Evolutionary conservation across 2,329 filamentous ascomycete genomes (phyloP).

Genomic region (Emmonsiellopsis sp.): DNA sequence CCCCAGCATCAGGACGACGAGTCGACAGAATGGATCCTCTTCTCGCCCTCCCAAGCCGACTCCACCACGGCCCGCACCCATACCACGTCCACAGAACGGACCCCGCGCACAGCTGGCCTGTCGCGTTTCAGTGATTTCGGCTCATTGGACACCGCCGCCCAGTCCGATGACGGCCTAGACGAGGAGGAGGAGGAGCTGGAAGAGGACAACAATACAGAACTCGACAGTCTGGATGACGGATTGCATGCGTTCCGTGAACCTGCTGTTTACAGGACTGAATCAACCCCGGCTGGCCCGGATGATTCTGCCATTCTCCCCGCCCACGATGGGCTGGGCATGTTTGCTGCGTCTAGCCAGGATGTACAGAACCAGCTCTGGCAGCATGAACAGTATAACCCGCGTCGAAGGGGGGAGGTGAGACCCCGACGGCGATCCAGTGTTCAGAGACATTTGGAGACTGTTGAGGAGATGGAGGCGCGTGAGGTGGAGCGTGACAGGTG

Average conservation of each 20-base stretch:
- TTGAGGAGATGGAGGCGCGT: conserved; percentile 49
- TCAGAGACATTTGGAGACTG: conserved; percentile 46
- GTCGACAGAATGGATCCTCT: conserved; percentile 92
- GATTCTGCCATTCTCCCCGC: conserved; percentile 68
- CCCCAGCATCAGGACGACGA: conserved; percentile 48
- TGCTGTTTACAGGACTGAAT: conserved; percentile 11
- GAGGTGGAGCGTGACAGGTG: conserved; percentile 64
- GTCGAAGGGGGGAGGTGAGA: conserved; percentile 44
- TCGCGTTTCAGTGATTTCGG: conserved; percentile 74
- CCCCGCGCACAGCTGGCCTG: conserved; percentile 56
- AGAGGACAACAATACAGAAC: conserved; percentile 40
- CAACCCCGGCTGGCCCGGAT: conserved; percentile 36
- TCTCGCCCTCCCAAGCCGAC: conserved; percentile 54
- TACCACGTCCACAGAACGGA: conserved; percentile 57
- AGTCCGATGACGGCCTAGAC: conserved; percentile 36
- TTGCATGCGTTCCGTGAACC: conserved; percentile 75
- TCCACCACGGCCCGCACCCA: conserved; percentile 61
- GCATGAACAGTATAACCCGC: conserved; percentile 77
- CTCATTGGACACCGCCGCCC: conserved; percentile 51
- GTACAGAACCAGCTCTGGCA: conserved; percentile 81
- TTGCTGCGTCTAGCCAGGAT: conserved; percentile 53
- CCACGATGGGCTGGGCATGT: conserved; percentile 87
- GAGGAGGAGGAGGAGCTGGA: conserved; percentile 53
- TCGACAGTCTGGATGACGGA: conserved; percentile 90
- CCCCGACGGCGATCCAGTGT: conserved; percentile 47